A percentile compares a stretch with the other conserved stretches of the same genome.
These are phyloP conservation scores for Colletotrichum aenigma DNA, from an alignment of 2,329 filamentous ascomycete genomes.

Conservation along the genomic window DNA sequence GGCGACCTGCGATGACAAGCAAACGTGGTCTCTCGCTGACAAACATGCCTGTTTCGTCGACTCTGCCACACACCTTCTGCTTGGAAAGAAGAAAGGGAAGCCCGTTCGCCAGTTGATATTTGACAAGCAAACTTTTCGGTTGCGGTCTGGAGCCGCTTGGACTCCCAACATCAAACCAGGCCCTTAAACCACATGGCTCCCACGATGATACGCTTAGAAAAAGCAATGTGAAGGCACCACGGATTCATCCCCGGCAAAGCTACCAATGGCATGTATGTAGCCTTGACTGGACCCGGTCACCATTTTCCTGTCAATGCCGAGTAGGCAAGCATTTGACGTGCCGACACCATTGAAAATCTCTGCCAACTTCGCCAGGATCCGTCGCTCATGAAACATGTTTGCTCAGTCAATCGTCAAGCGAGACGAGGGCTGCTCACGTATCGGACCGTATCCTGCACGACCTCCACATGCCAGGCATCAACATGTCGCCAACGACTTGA, in stretches of 20 bases:
- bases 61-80: neutral
- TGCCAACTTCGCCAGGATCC: neutral
- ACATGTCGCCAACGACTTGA: neutral
- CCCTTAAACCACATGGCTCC: neutral
- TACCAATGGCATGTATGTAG: neutral
- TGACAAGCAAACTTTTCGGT: slow-evolving; percentile 1
- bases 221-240: neutral
- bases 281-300: neutral
- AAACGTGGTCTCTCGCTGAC: neutral
- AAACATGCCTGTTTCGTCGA: neutral
- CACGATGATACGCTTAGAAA: neutral
- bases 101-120: neutral
- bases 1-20: neutral
- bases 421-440: neutral
- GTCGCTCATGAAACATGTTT: neutral
- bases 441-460: neutral
- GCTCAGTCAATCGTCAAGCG: neutral
- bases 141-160: neutral
- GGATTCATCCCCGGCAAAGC: neutral
- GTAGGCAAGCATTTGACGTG: neutral
- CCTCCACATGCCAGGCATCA: neutral
- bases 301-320: neutral
- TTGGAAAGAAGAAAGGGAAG: neutral
- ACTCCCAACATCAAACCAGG: neutral
- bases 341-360: neutral